A percentile compares a stretch with the other conserved stretches of the same genome.
These are phyloP conservation scores for Lyophyllum semitale DNA, from an alignment of 768 basidiomycete genomes.

Conservation along the genomic window DNA sequence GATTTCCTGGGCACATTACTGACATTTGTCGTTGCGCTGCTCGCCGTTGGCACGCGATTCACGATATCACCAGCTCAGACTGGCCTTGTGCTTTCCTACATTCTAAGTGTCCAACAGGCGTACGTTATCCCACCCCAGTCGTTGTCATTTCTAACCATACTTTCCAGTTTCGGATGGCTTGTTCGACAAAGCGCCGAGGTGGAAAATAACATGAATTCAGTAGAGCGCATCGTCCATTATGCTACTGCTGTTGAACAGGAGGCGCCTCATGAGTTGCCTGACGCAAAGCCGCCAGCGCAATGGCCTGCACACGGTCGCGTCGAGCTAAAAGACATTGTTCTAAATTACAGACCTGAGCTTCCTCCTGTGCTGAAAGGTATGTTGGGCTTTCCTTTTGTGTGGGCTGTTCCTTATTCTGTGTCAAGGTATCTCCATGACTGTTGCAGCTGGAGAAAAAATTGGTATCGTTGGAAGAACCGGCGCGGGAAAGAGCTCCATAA, in stretches of 20 bases:
- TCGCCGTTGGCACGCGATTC: slow-evolving; percentile 74
- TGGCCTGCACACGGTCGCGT: slow-evolving; percentile 82
- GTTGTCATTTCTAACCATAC: neutral
- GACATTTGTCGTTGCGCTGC: slow-evolving; percentile 77
- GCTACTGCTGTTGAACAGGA: slow-evolving; percentile 82
- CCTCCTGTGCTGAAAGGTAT: slow-evolving; percentile 81
- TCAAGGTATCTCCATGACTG: slow-evolving; percentile 57
- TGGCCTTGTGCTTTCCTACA: slow-evolving; percentile 76
- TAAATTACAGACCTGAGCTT: slow-evolving; percentile 87
- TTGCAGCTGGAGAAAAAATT: slow-evolving; percentile 83
- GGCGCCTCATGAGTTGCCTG: slow-evolving; percentile 65
- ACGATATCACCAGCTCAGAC: slow-evolving; percentile 80
- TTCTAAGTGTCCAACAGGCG: slow-evolving; percentile 77
- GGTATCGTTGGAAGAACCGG: slow-evolving; percentile 90
- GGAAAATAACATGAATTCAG: slow-evolving; percentile 94
- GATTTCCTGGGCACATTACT: slow-evolving; percentile 77
- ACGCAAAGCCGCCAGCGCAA: slow-evolving; percentile 52
- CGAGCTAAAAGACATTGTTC: slow-evolving; percentile 71
- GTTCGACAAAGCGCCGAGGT: slow-evolving; percentile 81
- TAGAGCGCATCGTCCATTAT: slow-evolving; percentile 84
- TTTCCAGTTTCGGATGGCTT: slow-evolving; percentile 68
- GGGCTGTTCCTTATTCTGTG: neutral
- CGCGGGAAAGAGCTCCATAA: slow-evolving; percentile 88
- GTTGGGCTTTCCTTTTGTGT: neutral
- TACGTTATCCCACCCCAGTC: slow-evolving; percentile 18